Base-by-base conservation (phyloP, 257 asterid species). In the Verbascum thapsus region DNA sequence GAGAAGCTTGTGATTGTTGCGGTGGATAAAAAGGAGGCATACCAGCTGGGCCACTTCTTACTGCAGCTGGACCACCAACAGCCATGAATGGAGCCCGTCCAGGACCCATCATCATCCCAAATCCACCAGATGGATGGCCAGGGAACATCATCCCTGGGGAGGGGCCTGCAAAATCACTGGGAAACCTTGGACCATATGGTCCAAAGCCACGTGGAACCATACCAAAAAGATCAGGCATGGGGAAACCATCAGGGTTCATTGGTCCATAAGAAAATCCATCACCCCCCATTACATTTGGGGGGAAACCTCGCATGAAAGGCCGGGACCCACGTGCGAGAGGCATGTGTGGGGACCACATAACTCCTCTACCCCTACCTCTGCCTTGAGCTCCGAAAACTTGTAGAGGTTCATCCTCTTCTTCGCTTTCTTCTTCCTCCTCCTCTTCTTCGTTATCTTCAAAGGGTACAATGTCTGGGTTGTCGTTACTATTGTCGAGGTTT, bases 381-480 rank as follows among this genome's bases (percentile, higher is more conserved):
- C 96, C 92, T 68, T 76, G 86, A 44, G 72, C 79, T 54, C 71
- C 88, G 3, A 78, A 80, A 15, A 16, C 84, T 58, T 76, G 88
- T 11, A 59, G 73, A 73, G 64, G 76, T 76, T 87, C 95, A 16
- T 90, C 92, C 61, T 87, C 96, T 61, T 90, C 96, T 61, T 87
- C 94, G 38, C 86, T 79, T 76, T 87, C 97, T 59, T 87, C 97
- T 55, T 88, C 95, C 32, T 26, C 32, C 32, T 26, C 32, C 71
- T 90, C 97, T 71, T 90, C 96, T 75, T 90, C 96, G 38, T 90
- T 85, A 70, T 90, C 95, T 76, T 87, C 97, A 40, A 90, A 90
- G 18, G 91, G 91, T 35, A 85, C 90, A 51, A 90, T 85, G 62
- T 90, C 95, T 16, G 96, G 96, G 58, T 85, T 83, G 69, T 81